phyloP scores from a whole-genome alignment of 208 protist species.

The Trypanosoma conorhini region DNA sequence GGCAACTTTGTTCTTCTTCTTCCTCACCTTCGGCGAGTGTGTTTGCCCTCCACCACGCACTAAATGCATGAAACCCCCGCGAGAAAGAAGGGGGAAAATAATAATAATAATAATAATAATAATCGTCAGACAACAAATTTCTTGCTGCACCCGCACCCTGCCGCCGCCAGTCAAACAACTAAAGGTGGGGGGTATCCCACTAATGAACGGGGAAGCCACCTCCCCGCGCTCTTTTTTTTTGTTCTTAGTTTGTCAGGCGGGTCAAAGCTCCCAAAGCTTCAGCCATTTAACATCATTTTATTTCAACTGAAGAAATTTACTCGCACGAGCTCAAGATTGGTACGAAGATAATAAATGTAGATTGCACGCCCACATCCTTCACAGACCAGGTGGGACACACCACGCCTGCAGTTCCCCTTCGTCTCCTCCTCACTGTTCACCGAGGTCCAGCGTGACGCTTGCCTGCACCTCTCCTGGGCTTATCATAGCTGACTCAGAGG shows the following conservation, averaged over 20 bases:
- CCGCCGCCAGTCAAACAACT: neutral
- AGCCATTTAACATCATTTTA: neutral
- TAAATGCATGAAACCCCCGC: neutral
- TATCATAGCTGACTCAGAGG: constrained; percentile 11
- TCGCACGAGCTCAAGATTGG: neutral
- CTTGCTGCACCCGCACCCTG: neutral
- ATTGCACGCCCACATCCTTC: neutral
- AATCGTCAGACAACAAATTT: too few species aligned
- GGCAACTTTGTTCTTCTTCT: neutral
- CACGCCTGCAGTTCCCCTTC: neutral
- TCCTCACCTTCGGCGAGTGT: neutral
- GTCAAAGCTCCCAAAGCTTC: neutral
- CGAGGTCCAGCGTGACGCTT: constrained; percentile 23
- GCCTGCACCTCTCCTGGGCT: constrained; percentile 2
- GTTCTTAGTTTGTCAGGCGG: neutral
- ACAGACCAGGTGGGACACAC: neutral
- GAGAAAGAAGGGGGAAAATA: neutral
- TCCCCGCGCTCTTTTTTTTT: neutral
- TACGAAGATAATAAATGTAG: neutral
- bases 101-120: too few species aligned
- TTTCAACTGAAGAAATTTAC: neutral
- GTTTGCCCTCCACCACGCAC: neutral
- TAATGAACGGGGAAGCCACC: neutral
- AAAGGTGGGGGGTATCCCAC: neutral
- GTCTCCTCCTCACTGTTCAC: neutral